Evolutionary conservation across 1,284 basidiomycete genomes (phyloP), one percentile per base, ranked within the genome.

Genomic region (Ganoderma sinense): DNA sequence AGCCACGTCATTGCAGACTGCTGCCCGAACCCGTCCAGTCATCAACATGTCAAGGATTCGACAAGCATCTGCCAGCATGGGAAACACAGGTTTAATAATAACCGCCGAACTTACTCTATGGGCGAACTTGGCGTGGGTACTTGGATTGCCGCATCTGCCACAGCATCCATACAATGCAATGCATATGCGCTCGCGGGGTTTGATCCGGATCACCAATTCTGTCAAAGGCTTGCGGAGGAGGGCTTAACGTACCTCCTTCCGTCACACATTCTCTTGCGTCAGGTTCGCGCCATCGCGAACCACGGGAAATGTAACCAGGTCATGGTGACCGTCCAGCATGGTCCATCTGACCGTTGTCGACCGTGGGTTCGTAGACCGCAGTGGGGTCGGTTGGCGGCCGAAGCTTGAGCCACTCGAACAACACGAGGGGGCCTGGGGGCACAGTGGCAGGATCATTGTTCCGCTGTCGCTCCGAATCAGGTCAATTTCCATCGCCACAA

Each of bases 391-490:
- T 53, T 53, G 48, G 23, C 48, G 48, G 48, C 48, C 23, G 48
- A 53, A 53, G 48, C 48, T 53, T 53, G 48, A 53, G 23, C 48
- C 48, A 53, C 48, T 26, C 23, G 48, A 48, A 29, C 48, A 29
- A 26, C 48, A 53, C 48, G 48, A 53, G 48, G 48, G 23, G 23
- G 4, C 48, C n/a, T 53, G 48, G n/a, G 26, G 48, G 48, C 23
- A 23, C 23, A 53, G 48, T 53, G 48, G 26, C 11, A 53, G 23
- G 48, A 53, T 53, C 23, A 26, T 26, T 53, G 48, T 53, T 53
- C 48, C 48, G 48, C 48, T 53, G 23, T 53, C 48, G 48, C 48
- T 53, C 48, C 48, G 48, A 53, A 53, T 53, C 48, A 53, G 48
- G 48, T 53, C 48, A 53, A 53, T 53, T 53, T 53, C 48, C 48